Base-by-base conservation (phyloP, 352 stramenopile genomes). In the Pythium rhizo-oryzae region DNA sequence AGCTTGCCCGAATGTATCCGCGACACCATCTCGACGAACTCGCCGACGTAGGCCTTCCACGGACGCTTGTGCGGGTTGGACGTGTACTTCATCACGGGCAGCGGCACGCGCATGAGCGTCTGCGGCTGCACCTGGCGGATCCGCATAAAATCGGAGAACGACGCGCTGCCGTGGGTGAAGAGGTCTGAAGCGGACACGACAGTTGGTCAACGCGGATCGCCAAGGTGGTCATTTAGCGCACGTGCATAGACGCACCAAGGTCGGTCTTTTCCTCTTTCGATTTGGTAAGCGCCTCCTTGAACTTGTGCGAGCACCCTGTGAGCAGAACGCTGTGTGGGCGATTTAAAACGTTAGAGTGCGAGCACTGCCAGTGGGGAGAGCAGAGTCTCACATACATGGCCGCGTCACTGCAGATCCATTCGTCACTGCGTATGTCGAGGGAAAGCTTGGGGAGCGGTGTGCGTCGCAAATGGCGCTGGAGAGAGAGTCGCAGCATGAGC, bases 341-440 rank as follows among this genome's bases (percentile, higher is more conserved):
- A 46, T 46, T 23, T 11, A 21, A 23, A 21, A 24, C 8, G 13
- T 23, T 23, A 33, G 25, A 39, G 3, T 7, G 18, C 28, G 16
- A 52, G 44, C 19, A 12, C 8, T 52, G 8, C n/a, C 35, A 41
- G 12, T 8, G 35, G 35, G 12, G 12, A 41, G 8, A 55, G 16
- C n/a, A 19, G 16, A 23, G 12, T 19, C 39, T 19, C 15, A 69
- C 82, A 55, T 67, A 93, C 84, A 93, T 81, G 53, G 88, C 84
- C 21, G 85, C 82, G 56, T 93, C 85, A 47, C 76, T 93, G 65
- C 85, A 93, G 59, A 93, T 91, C 85, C 85, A 93, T 12, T 78
- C 63, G 51, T 90, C 78, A 58, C 59, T 84, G 54, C 81, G 76
- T 11, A 80, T 62, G 47, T 90, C 78, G 57, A 90, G 64, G 0